phyloP scores from a whole-genome alignment of 2,329 filamentous ascomycete species.

The Arachnomyces sp. region DNA sequence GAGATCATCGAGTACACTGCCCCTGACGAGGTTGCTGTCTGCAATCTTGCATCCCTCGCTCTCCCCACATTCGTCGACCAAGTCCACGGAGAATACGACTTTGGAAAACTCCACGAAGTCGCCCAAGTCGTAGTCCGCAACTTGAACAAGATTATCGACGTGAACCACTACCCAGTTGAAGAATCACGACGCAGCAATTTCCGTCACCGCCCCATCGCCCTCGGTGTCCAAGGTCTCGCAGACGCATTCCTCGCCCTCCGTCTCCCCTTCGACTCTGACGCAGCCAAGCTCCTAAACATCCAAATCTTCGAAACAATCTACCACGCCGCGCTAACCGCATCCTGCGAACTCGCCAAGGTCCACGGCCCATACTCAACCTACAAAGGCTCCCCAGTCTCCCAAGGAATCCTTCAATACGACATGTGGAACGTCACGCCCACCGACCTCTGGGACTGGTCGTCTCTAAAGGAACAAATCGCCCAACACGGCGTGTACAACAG shows the following conservation, averaged over 20 bases:
- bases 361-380: constrained; percentile 83
- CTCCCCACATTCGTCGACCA: constrained; percentile 88
- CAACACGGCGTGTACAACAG: constrained; percentile 93
- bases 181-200: constrained; percentile 96
- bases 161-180: constrained; percentile 95
- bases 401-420: constrained; percentile 95
- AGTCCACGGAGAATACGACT: constrained; percentile 77
- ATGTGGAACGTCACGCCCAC: constrained; percentile 96
- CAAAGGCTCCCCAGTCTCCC: constrained; percentile 83
- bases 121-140: constrained; percentile 87
- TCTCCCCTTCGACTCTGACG: constrained; percentile 91
- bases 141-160: constrained; percentile 95
- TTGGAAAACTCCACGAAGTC: constrained; percentile 93
- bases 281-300: constrained; percentile 88
- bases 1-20: constrained; percentile 97
- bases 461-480: constrained; percentile 82
- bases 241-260: constrained; percentile 96
- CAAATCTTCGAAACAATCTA: constrained; percentile 99
- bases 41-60: constrained; percentile 91
- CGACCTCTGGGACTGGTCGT: constrained; percentile 92
- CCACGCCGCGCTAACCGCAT: constrained; percentile 85
- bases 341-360: constrained; percentile 73
- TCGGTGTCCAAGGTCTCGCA: constrained; percentile 94
- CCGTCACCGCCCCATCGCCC: constrained; percentile 88
- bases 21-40: constrained; percentile 96